Conservation (phyloP, 2,329 filamentous ascomycete genomes). For the Cadophora malorum region DNA sequence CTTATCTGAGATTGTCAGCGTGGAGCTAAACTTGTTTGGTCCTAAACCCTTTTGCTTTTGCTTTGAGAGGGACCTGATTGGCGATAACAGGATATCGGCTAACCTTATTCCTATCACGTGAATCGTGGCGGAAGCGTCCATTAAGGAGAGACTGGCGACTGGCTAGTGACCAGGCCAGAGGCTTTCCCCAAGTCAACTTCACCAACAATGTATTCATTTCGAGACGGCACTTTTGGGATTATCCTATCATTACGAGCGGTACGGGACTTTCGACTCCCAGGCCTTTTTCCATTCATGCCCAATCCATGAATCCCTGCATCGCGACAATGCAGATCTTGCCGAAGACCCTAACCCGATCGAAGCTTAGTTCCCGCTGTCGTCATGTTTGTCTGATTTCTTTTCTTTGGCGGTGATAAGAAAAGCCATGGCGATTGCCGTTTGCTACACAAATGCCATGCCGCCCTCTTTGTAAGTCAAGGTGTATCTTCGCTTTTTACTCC, state of each 20-base stretch:
- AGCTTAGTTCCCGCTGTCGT: constrained; percentile 11
- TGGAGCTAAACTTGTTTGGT: too few relatives aligned
- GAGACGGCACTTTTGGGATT: too few relatives aligned
- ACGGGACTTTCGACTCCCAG: not conserved
- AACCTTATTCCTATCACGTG: not conserved
- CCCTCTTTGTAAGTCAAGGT: not conserved
- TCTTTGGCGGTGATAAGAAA: not conserved
- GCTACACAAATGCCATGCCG: not conserved
- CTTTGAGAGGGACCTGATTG: not conserved
- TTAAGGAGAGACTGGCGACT: too few relatives aligned
- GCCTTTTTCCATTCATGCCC: not conserved
- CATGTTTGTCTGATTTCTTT: not conserved
- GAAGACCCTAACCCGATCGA: not conserved
- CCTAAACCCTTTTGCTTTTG: too few relatives aligned
- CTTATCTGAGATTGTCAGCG: constrained; percentile 20
- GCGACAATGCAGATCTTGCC: constrained; percentile 5
- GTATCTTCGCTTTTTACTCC: not conserved
- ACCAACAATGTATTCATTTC: too few relatives aligned
- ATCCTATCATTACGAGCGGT: not conserved
- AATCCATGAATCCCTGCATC: not conserved
- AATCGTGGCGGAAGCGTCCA: not conserved
- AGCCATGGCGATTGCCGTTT: constrained; percentile 5
- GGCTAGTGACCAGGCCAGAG: too few relatives aligned
- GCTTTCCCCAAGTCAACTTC: too few relatives aligned
- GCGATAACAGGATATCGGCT: not conserved